A percentile compares a stretch with the other conserved stretches of the same genome.
phyloP scores from a whole-genome alignment of 2,329 filamentous ascomycete genomes.

The Claviceps digitariae region DNA sequence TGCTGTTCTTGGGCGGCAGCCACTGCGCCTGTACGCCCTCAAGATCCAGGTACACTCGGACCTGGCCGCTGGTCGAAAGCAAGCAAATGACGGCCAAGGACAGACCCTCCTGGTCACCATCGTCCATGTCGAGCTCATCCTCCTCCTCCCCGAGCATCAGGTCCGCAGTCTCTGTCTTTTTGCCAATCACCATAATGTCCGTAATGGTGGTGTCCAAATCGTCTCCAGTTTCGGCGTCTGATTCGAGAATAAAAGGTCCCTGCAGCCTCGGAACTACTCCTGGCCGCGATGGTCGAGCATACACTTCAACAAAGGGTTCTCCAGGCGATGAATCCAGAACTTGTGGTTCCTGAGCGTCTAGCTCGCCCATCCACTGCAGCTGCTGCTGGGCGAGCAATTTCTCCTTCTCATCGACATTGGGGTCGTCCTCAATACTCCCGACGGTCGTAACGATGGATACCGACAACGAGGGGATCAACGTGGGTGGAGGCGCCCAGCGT shows the following conservation, averaged over 20 bases:
- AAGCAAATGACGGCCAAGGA: constrained; percentile 47
- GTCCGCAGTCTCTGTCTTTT: constrained; percentile 45
- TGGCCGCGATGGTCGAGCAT: constrained; percentile 40
- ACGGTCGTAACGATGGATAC: constrained; percentile 69
- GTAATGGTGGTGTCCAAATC: constrained; percentile 43
- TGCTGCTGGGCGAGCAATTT: constrained; percentile 50
- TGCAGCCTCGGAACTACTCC: constrained; percentile 46
- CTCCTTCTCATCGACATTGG: constrained; percentile 34
- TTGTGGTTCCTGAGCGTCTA: constrained; percentile 48
- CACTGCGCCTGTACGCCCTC: constrained; percentile 53
- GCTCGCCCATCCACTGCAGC: constrained; percentile 52
- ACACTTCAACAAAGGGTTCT: constrained; percentile 41
- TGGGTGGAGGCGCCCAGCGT: constrained; percentile 68
- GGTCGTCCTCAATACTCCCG: constrained; percentile 47
- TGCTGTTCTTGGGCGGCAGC: constrained; percentile 45
- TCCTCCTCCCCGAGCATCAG: constrained; percentile 54
- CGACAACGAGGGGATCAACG: constrained; percentile 68
- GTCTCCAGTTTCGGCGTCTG: constrained; percentile 42
- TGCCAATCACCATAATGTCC: constrained; percentile 49
- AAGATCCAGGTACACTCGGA: constrained; percentile 47
- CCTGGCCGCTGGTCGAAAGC: constrained; percentile 45
- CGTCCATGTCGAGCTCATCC: constrained; percentile 43
- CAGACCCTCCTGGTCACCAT: constrained; percentile 43
- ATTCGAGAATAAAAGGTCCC: constrained; percentile 45
- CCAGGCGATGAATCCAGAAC: constrained; percentile 35